A percentile compares a stretch with the other conserved stretches of the same genome.
phyloP scores from a whole-genome alignment of 495 filamentous ascomycete genomes.

The Penicillium salamii region DNA sequence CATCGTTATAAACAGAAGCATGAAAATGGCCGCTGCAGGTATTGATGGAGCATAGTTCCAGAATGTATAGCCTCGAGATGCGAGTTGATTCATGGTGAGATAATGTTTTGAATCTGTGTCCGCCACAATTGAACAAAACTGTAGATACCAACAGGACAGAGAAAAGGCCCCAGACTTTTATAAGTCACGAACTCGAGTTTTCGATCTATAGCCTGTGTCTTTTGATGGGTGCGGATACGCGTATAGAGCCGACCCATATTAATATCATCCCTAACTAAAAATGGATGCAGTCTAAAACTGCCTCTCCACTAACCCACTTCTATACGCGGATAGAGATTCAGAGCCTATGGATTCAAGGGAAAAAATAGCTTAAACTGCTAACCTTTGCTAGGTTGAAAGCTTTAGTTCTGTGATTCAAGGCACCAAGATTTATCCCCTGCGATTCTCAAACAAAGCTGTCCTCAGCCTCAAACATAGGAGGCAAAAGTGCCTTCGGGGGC shows the following conservation, averaged over 20 bases:
- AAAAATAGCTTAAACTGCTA: too few relatives aligned
- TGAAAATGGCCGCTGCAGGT: slow-evolving; percentile 40
- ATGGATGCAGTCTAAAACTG: too few relatives aligned
- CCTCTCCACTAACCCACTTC: neutral
- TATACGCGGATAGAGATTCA: neutral
- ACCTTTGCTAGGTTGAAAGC: too few relatives aligned
- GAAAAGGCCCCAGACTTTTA: too few relatives aligned
- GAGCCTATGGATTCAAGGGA: neutral
- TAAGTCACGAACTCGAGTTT: too few relatives aligned
- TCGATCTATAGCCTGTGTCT: neutral
- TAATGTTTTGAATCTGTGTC: too few relatives aligned
- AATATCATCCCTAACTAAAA: neutral
- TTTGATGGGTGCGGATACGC: neutral
- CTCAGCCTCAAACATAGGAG: slow-evolving; percentile 12
- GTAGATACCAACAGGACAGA: too few relatives aligned
- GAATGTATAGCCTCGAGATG: neutral
- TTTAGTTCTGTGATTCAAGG: neutral
- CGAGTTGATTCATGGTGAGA: neutral
- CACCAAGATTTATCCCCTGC: too few relatives aligned
- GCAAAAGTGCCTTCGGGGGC: slow-evolving; percentile 17
- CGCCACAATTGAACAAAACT: too few relatives aligned
- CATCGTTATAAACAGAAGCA: slow-evolving; percentile 43
- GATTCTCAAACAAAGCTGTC: slow-evolving; percentile 4
- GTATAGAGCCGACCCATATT: neutral
- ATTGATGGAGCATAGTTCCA: slow-evolving; percentile 2